Base-by-base conservation (phyloP, 1,284 basidiomycete species). In the Boletus semigastroideus region DNA sequence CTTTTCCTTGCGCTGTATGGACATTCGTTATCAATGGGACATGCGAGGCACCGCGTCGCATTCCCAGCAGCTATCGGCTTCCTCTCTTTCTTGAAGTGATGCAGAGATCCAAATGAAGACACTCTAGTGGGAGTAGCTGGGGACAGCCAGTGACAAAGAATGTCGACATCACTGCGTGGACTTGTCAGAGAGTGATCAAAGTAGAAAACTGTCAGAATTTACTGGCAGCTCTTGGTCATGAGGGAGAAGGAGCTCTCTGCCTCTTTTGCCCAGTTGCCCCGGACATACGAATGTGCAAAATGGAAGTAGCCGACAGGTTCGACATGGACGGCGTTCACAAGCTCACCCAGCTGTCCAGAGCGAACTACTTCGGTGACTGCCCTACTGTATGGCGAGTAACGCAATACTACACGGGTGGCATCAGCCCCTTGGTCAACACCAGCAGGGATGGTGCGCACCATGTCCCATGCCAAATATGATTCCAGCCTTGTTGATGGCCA, bases 161-260 rank as follows among this genome's bases (percentile, higher is more conserved):
- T 78, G 61, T 93, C 91, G 49, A 94, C 84, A 65, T 94, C 91
- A 65, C 90, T 92, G 61, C 11, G 36, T 27, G 19, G 10, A 10
- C 43, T 4, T 12, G 48, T 61, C 34, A 51, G 52, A 38, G 30
- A 11, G 6, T 8, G 11, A 39, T 44, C 42, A 25, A 41, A 16
- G 36, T 17, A 3, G 10, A 42, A 40, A 14, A 52, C 7, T 19
- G n/a, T 1, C 19, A 6, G 19, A 10, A 68, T 74, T 62, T 74
- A 91, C 90, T 94, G 91, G 79, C 87, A 94, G 59, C 84, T 85
- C 74, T 94, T 94, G 12, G 90, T 86, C 86, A 94, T 85, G 43
- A 94, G 78, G 11, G 87, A 83, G 66, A 94, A 94, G 19, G 83
- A 86, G 57, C 87, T 86, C 10, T 78, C 73, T 2, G 74, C 69